Evolutionary conservation across 1,284 basidiomycete genomes (phyloP).

Genomic region (Exsudoporus floridanus): DNA sequence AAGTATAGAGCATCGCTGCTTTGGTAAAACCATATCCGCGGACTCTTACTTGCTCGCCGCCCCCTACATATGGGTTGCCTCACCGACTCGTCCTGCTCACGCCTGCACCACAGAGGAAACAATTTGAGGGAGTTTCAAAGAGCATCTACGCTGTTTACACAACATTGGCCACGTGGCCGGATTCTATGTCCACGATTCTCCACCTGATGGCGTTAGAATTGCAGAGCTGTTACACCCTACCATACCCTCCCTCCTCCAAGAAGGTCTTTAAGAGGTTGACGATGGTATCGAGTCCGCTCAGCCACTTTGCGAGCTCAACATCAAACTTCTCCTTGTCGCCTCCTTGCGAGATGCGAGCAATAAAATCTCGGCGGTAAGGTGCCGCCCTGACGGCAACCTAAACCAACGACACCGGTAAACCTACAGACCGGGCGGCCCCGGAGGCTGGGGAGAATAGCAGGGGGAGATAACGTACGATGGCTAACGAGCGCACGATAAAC

Average conservation of each 20-base stretch:
- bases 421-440: not conserved
- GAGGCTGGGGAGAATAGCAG: not conserved
- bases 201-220: slow-evolving; percentile 8
- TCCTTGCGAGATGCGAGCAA: slow-evolving; percentile 81
- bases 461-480: slow-evolving; percentile 61
- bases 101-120: not conserved
- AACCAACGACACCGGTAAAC: slow-evolving; percentile 6
- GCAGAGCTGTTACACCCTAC: slow-evolving; percentile 43
- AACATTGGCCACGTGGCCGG: slow-evolving; percentile 10
- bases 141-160: not conserved
- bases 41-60: slow-evolving; percentile 16
- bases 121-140: slow-evolving; percentile 10
- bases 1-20: slow-evolving; percentile 9
- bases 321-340: slow-evolving; percentile 75
- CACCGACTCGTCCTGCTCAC: not conserved
- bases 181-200: slow-evolving; percentile 28
- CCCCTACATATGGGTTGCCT: slow-evolving; percentile 4
- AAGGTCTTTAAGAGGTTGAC: slow-evolving; percentile 68
- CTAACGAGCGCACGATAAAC: slow-evolving; percentile 82
- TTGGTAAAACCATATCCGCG: slow-evolving; percentile 23
- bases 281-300: slow-evolving; percentile 72
- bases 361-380: slow-evolving; percentile 86
- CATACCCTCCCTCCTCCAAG: slow-evolving; percentile 65
- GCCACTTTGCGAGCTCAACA: slow-evolving; percentile 76
- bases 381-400: slow-evolving; percentile 94